Conservation (phyloP, 768 basidiomycete genomes). For the Termitomyces sp. region DNA sequence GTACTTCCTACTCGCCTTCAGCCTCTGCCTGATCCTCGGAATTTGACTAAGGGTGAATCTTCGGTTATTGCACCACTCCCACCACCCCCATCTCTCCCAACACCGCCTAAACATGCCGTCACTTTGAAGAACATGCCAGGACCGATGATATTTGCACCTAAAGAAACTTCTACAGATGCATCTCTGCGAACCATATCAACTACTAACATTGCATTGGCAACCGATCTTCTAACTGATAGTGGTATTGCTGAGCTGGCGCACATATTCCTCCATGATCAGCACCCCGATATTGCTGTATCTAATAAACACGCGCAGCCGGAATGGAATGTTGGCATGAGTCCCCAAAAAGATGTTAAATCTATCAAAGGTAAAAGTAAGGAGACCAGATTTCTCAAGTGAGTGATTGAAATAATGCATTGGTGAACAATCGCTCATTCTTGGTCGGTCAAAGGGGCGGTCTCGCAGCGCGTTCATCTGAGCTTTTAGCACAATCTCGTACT, state of each 20-base stretch:
- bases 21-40: conserved; percentile 7
- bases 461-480: conserved; percentile 41
- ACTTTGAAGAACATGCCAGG: conserved; percentile 18
- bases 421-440: not conserved
- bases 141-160: conserved; percentile 19
- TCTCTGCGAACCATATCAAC: conserved; percentile 43
- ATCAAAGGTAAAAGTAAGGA: conserved; percentile 29
- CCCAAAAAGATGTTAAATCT: conserved; percentile 36
- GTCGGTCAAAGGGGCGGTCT: conserved; percentile 43
- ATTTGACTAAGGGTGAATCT: not conserved
- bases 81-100: conserved; percentile 8
- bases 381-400: conserved; percentile 43
- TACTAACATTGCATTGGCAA: conserved; percentile 46
- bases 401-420: conserved; percentile 1
- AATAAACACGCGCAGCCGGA: conserved; percentile 24
- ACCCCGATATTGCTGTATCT: conserved; percentile 25
- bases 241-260: conserved; percentile 46
- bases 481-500: conserved; percentile 37
- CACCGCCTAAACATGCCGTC: conserved; percentile 10
- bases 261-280: conserved; percentile 45
- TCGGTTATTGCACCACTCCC: conserved; percentile 1
- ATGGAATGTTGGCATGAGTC: conserved; percentile 54
- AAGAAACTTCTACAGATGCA: conserved; percentile 22
- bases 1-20: not conserved
- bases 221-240: conserved; percentile 44